Base-by-base conservation (phyloP, 805 yeast genomes). In the Candida ipomoeae region DNA sequence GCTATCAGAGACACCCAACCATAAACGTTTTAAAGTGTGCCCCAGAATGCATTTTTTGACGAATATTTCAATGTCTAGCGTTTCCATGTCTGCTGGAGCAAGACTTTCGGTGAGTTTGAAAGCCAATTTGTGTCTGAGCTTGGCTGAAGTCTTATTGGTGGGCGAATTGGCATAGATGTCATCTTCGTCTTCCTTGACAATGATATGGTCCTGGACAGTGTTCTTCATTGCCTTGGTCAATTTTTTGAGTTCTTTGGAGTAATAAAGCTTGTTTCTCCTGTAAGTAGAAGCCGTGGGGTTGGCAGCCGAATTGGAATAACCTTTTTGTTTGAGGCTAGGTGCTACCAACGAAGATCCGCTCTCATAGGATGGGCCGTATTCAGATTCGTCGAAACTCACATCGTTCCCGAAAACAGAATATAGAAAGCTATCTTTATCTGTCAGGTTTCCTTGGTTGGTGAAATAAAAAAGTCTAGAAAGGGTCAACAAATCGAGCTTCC, bases 201-300 rank as follows among this genome's bases (percentile, higher is more conserved):
- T 65, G 31, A 70, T 71, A 51, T 67, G 68, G 61, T 88, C 94
- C 58, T 84, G 87, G 21, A 87, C 87, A 0, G 90, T 84, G 17
- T 81, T 77, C 59, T 85, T 87, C 34, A 88, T 87, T 32, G 80
- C 89, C 55, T 80, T 82, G 41, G 84, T 83, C 44, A 84, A 64
- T 48, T 81, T 81, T 48, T 72, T 70, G 37, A 74, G 60, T 49
- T 74, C 78, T 48, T 68, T 68, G n/a, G 75, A 65, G 48, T 72
- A 73, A 48, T 65, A 61, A 40, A 60, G 60, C 46, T 65, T 69
- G 50, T 64, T 65, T 35, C 63, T 62, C 40, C 58, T 58, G 35
- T 60, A 57, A 5, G 60, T 52, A 1, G 63, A 56, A 3, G 60
- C 56, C 3, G 56, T 44, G 31, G 46, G 55, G 17, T 46, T 49